These are phyloP conservation scores for Populus ilicifolia DNA, from an alignment of 345 rosid species.

Conservation along the genomic window DNA sequence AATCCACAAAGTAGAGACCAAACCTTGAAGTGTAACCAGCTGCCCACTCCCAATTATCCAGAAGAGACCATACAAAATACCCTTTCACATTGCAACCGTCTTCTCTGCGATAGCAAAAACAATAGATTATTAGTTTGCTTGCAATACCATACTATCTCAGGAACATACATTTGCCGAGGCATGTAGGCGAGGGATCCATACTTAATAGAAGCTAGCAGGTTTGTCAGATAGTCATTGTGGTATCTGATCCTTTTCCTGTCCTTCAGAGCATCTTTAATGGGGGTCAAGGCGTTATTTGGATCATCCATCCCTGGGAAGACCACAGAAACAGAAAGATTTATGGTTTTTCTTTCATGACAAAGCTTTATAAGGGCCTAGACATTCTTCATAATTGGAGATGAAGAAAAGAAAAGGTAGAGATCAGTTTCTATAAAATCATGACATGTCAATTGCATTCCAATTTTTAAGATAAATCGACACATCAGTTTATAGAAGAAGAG, in stretches of 20 bases:
- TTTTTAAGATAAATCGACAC: neutral
- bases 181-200: constrained; percentile 15
- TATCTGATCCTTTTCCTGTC: constrained; percentile 79
- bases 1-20: constrained; percentile 90
- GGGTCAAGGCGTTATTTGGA: constrained; percentile 40
- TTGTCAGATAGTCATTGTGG: constrained; percentile 77
- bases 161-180: neutral
- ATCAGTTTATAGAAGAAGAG: neutral
- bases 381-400: neutral
- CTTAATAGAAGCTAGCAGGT: constrained; percentile 72
- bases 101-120: constrained; percentile 45
- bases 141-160: neutral
- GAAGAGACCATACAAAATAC: constrained; percentile 81
- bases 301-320: constrained; percentile 88
- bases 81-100: constrained; percentile 97
- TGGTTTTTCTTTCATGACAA: neutral
- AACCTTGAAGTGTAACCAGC: constrained; percentile 86
- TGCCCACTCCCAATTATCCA: constrained; percentile 97
- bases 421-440: too few species aligned
- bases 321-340: neutral
- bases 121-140: neutral
- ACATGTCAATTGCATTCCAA: too few species aligned
- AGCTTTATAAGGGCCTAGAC: neutral
- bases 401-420: neutral
- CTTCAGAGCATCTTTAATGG: constrained; percentile 57